Base-by-base conservation (phyloP, 352 stramenopile genomes). In the Pythium brassicae region DNA sequence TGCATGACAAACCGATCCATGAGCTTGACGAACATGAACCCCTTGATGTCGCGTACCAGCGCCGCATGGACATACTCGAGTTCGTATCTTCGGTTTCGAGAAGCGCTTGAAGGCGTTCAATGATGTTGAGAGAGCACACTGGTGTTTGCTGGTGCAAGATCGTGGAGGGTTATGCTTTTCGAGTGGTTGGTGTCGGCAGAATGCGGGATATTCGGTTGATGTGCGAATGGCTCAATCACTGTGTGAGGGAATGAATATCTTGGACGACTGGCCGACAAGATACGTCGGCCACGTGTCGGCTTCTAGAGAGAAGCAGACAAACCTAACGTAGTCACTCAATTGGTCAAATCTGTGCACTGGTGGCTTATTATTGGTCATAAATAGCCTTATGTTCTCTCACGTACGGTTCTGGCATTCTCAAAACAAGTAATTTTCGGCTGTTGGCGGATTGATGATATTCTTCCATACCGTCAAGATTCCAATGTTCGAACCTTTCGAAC, bases 61-160 rank as follows among this genome's bases (percentile, higher is more conserved):
- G 14, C 11, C 26, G 46, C 46, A 26, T 15, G 14, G 4, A 39
- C 23, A n/a, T 35, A 29, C 25, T 51, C 26, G 46, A 51, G 14
- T 14, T 51, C n/a, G 26, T 39, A 10, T 22, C 26, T 25, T 51
- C 14, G 15, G 4, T 14, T 22, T 0, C 26, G 2, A 57, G 39
- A 42, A 56, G 15, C 50, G 15, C 37, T 56, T 49, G 19, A 56
- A 56, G 15, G 15, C 19, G 39, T 32, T 57, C 25, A 57, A 19
- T 14, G 51, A 25, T 0, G 40, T 50, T 4, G 5, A 11, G 17
- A 27, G 43, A 11, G 53, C n/a, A 12, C 20, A 11, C 29, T 46
- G 34, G 29, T 27, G 29, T 59, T 59, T 8, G 17, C 26, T 2
- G 51, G 37, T 5, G 42, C 19, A 2, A 55, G 23, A 7, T 42